phyloP scores from a whole-genome alignment of 2,329 filamentous ascomycete species.

The Plectosphaerella cucumerina region DNA sequence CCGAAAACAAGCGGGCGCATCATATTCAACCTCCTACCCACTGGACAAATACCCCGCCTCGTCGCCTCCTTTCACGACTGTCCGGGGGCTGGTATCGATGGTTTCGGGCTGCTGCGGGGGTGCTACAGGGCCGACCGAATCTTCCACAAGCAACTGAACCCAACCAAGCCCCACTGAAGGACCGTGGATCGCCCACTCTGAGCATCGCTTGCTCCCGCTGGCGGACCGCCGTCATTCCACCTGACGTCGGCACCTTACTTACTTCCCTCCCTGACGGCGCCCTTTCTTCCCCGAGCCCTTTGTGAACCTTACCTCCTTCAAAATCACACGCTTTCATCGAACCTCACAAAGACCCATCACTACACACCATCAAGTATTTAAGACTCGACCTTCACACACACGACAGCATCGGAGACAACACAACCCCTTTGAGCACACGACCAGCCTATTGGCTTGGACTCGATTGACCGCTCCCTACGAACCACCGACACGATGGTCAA shows the following conservation, averaged over 20 bases:
- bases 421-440: not conserved
- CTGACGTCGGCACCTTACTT: not conserved
- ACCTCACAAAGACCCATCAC: not conserved
- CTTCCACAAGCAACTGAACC: conserved; percentile 16
- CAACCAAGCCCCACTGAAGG: not conserved
- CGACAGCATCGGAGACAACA: not conserved
- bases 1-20: not conserved
- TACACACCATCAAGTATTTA: not conserved
- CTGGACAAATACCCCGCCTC: not conserved
- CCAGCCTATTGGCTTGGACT: not conserved
- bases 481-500: conserved; percentile 67
- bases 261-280: not conserved
- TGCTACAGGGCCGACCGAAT: conserved; percentile 11
- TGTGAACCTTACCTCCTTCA: not conserved
- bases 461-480: conserved; percentile 29
- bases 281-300: not conserved
- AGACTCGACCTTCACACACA: not conserved
- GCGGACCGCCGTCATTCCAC: not conserved
- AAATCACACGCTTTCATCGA: not conserved
- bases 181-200: too few species aligned
- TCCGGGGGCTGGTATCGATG: too few species aligned
- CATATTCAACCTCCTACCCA: conserved; percentile 9
- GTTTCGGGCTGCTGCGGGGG: not conserved
- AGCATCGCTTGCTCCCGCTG: not conserved
- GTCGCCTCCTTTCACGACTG: too few species aligned